Base-by-base conservation (phyloP, 441 rosid species). In the Arabidopsis hybrid region DNA sequence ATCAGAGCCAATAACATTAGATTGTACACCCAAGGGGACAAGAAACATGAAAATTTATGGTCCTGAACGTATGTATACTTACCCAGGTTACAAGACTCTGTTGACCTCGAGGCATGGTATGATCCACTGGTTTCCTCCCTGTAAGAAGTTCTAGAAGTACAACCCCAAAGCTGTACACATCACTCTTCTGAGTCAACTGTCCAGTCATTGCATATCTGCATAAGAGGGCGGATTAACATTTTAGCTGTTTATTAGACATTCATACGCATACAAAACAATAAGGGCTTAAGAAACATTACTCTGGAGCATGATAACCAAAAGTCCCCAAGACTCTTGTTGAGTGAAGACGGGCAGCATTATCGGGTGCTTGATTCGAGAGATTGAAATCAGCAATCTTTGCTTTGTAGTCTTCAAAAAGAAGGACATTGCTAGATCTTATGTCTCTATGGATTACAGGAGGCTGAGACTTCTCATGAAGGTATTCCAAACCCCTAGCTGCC, bases 41-140 rank as follows among this genome's bases (percentile, higher is more conserved):
- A 53, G 8, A 40, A 49, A 12, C 9, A 1, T 8, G 1, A 8
- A 21, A 18, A 32, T 2, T 1, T 12, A 59, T 9, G 31, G 31
- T 59, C 63, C 29, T 40, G 11, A 14, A 3, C 2, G 18, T 5
- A 14, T 3, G 18, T 5, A 14, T 34, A 75, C 97, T 77, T 56
- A 92, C 99, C 99, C 99, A 95, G 50, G 99, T 95, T 51, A 95
- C 99, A 62, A 95, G 97, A 83, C 93, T 87, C 81, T 95, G 99
- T 71, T 93, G 99, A 69, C 99, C 98, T 8, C 99, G 95, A 36
- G 99, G 99, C 99, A 93, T 89, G 67, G 96, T 95, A 67, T 95
- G 97, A 81, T 95, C 99, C 5, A 95, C 99, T 4, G 99, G 99
- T 78, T 95, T 95, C 82, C 99, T 90, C 55, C 99, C 99, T 0